These are phyloP conservation scores for Scheffersomyces stipitis DNA, from an alignment of 805 yeast genomes.

Conservation along the genomic window DNA sequence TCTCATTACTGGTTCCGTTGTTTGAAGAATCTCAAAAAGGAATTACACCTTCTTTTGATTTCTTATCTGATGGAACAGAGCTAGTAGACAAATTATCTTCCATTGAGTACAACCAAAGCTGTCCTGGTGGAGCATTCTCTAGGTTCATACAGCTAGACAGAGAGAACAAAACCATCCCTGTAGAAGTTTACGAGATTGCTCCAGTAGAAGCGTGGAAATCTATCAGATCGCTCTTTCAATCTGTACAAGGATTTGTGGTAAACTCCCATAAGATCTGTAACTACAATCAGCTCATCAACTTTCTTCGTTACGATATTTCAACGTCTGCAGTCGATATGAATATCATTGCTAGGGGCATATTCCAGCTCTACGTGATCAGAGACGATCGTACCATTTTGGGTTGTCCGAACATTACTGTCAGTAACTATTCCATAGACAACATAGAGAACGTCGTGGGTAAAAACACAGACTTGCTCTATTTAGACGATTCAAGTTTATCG, in stretches of 20 bases:
- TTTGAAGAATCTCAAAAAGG: conserved; percentile 3
- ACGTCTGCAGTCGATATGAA: conserved; percentile 26
- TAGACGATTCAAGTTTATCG: conserved; percentile 17
- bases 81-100: neutral
- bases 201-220: conserved; percentile 19
- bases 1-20: conserved; percentile 11
- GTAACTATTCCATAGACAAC: conserved; percentile 27
- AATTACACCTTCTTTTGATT: neutral
- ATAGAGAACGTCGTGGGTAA: conserved; percentile 45
- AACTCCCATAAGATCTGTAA: conserved; percentile 16
- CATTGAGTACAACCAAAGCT: neutral
- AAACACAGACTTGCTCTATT: conserved; percentile 27
- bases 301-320: conserved; percentile 27
- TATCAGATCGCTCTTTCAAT: conserved; percentile 18
- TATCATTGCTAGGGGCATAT: conserved; percentile 60
- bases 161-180: conserved; percentile 39
- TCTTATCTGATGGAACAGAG: neutral
- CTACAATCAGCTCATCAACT: conserved; percentile 25
- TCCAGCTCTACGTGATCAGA: conserved; percentile 60
- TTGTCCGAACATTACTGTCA: conserved; percentile 30
- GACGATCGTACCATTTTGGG: conserved; percentile 65
- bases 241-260: conserved; percentile 17
- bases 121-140: conserved; percentile 26
- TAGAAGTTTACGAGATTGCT: conserved; percentile 24
- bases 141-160: conserved; percentile 35